These are phyloP conservation scores for Thermomyces lanuginosus DNA, from an alignment of 2,329 filamentous ascomycete genomes.

Conservation along the genomic window DNA sequence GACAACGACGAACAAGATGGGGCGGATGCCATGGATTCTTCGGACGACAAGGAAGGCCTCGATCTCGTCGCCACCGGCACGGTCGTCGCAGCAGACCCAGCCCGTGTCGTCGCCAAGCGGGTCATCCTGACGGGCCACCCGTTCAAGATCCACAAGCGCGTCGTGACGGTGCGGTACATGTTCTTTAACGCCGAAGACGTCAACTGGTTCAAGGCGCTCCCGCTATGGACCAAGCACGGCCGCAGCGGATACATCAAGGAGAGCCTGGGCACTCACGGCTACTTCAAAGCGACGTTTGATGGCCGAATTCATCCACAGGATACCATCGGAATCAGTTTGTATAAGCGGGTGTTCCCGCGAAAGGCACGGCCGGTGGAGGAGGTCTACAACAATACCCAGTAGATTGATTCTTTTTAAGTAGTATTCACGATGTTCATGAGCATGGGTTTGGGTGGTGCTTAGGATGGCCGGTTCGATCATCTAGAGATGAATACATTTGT, in stretches of 20 bases:
- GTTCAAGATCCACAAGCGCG: conserved; percentile 95
- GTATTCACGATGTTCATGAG: too few relatives aligned
- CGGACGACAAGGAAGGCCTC: conserved; percentile 31
- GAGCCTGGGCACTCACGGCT: conserved; percentile 88
- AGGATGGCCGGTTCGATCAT: too few relatives aligned
- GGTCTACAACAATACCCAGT: conserved; percentile 3
- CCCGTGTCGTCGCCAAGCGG: conserved; percentile 78
- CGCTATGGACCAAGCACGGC: conserved; percentile 82
- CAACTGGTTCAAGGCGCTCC: conserved; percentile 92
- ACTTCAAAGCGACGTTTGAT: conserved; percentile 98
- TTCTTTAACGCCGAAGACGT: conserved; percentile 97
- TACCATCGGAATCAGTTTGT: conserved; percentile 75
- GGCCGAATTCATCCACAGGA: conserved; percentile 92
- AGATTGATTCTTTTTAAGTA: too few relatives aligned
- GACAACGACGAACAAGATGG: conserved; percentile 28
- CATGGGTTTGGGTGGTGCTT: too few relatives aligned
- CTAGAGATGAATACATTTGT: too few relatives aligned
- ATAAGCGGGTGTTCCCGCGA: conserved; percentile 72
- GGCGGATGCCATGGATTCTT: conserved; percentile 25
- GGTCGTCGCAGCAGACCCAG: conserved; percentile 55
- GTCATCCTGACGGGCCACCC: conserved; percentile 90
- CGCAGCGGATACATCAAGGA: conserved; percentile 88
- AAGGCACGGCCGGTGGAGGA: conserved; percentile 37
- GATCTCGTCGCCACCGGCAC: conserved; percentile 77
- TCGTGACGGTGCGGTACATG: conserved; percentile 98